Percentiles rank a stretch among this genome's conserved stretches.
These are phyloP conservation scores for Eucalyptus brandiana DNA, from an alignment of 345 rosid species.

Conservation along the genomic window DNA sequence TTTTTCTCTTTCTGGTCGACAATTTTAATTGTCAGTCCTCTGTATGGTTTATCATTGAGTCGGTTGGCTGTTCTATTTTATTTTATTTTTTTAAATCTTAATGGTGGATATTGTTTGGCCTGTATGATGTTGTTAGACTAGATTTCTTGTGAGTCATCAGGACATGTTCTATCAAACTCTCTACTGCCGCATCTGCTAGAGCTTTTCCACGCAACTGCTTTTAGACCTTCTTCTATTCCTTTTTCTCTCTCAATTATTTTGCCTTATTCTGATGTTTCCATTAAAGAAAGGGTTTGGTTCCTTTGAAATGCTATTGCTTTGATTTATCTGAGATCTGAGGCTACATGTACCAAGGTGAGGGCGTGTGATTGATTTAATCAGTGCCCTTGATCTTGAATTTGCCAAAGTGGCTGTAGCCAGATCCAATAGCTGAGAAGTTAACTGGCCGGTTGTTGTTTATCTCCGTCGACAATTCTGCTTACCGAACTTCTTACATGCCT, in stretches of 20 bases:
- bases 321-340: neutral
- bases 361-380: neutral
- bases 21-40: neutral
- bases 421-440: constrained; percentile 25
- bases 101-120: neutral
- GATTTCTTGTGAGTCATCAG: neutral
- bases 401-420: constrained; percentile 73
- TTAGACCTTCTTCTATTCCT: neutral
- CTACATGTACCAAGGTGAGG: constrained; percentile 74
- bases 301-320: neutral
- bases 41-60: neutral
- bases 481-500: constrained; percentile 65
- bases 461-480: constrained; percentile 63
- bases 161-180: neutral
- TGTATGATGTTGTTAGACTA: neutral
- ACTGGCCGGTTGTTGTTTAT: constrained; percentile 68
- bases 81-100: neutral
- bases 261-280: neutral
- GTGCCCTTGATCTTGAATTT: constrained; percentile 40
- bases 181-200: neutral
- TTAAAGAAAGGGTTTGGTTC: neutral
- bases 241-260: neutral
- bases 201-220: neutral
- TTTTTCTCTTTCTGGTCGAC: neutral
- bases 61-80: neutral